Evolutionary conservation across 257 asterid genomes (phyloP).

Genomic region (Penstemon newberryi): DNA sequence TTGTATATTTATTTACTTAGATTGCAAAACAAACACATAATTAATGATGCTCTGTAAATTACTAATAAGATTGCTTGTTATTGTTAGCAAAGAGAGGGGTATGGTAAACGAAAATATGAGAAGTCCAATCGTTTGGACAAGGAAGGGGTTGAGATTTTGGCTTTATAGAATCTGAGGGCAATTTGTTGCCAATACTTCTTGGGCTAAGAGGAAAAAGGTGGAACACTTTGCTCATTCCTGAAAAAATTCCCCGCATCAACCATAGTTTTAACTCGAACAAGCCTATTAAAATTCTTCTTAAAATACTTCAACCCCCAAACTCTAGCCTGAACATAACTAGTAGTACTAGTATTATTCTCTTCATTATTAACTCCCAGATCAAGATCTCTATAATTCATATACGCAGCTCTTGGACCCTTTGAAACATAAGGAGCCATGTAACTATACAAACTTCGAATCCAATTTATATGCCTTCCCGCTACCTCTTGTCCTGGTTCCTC

Average conservation of each 20-base stretch:
- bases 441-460: constrained; percentile 31
- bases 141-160: no score
- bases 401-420: constrained; percentile 34
- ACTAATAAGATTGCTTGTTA: no score
- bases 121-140: no score
- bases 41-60: no score
- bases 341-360: constrained; percentile 24
- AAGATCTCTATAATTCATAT: constrained; percentile 39
- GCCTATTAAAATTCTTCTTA: neutral
- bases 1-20: no score
- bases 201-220: neutral
- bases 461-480: constrained; percentile 15
- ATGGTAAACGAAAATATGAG: no score
- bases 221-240: constrained; percentile 18
- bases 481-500: neutral
- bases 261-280: constrained; percentile 17
- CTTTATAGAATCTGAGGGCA: no score
- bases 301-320: constrained; percentile 30
- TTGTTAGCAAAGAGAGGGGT: no score
- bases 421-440: constrained; percentile 34
- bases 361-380: constrained; percentile 38
- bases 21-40: no score
- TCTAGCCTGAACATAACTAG: constrained; percentile 35
- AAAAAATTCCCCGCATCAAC: constrained; percentile 15
- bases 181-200: no score